These are phyloP conservation scores for Danielia reshetovae DNA, from an alignment of 805 yeast genomes.

Conservation along the genomic window DNA sequence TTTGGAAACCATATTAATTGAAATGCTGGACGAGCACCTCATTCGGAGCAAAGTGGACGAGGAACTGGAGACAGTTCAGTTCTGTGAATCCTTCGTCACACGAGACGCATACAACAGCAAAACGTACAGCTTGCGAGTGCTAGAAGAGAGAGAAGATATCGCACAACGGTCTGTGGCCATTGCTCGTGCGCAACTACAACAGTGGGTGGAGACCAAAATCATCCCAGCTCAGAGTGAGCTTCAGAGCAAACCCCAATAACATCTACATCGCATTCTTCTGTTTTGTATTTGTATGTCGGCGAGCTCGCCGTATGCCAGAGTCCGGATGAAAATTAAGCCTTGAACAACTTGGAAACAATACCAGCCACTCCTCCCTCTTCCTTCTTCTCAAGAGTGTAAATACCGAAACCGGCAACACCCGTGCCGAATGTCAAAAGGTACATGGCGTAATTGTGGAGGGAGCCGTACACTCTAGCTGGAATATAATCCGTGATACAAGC, in stretches of 20 bases:
- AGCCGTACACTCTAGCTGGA: constrained; percentile 69
- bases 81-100: constrained; percentile 16
- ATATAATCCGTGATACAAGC: constrained; percentile 77
- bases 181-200: constrained; percentile 16
- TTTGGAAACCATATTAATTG: constrained; percentile 22
- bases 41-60: constrained; percentile 29
- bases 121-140: constrained; percentile 18
- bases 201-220: constrained; percentile 20
- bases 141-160: constrained; percentile 23
- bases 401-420: constrained; percentile 63
- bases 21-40: constrained; percentile 21
- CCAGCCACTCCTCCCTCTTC: constrained; percentile 59
- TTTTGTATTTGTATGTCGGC: too few species aligned
- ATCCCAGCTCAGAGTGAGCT: constrained; percentile 1
- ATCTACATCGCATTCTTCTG: too few species aligned
- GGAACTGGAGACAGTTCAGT: constrained; percentile 12
- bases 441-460: constrained; percentile 58
- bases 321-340: constrained; percentile 33
- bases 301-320: too few species aligned
- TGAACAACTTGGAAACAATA: constrained; percentile 38
- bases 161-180: constrained; percentile 13
- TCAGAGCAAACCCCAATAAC: too few species aligned
- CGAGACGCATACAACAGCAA: constrained; percentile 32
- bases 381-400: constrained; percentile 62
- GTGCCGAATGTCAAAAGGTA: constrained; percentile 60